These are phyloP conservation scores for Paramecium tetraurelia DNA, from an alignment of 73 alveolate genomes.

Conservation along the genomic window DNA sequence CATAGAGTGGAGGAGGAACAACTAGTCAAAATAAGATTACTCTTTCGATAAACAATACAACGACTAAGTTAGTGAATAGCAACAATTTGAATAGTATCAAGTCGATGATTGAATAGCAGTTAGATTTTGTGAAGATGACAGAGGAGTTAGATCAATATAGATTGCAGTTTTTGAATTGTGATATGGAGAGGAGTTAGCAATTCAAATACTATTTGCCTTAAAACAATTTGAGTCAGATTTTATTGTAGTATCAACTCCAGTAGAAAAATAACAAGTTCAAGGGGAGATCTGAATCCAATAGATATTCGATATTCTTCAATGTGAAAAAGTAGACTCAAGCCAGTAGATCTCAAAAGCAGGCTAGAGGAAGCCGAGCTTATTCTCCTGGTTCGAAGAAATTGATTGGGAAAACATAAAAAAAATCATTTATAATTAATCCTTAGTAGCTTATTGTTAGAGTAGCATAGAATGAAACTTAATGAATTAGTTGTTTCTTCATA, in stretches of 20 bases:
- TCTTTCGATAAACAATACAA: background rate
- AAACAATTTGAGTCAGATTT: background rate
- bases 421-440: background rate
- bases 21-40: background rate
- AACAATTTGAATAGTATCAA: background rate
- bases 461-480: background rate
- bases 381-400: background rate
- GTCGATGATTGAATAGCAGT: background rate
- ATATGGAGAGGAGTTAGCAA: background rate
- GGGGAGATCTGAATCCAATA: background rate
- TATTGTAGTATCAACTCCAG: background rate
- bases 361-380: background rate
- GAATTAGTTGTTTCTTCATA: background rate
- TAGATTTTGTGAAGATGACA: background rate
- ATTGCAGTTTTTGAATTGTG: background rate
- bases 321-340: background rate
- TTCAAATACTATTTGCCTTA: background rate
- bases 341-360: background rate
- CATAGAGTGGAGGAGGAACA: background rate
- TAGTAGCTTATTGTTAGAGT: background rate
- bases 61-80: background rate
- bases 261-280: background rate
- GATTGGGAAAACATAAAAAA: background rate
- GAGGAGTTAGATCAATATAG: background rate
- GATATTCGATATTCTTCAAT: background rate